phyloP scores from a whole-genome alignment of 495 filamentous ascomycete species.

The Neurospora sp. region DNA sequence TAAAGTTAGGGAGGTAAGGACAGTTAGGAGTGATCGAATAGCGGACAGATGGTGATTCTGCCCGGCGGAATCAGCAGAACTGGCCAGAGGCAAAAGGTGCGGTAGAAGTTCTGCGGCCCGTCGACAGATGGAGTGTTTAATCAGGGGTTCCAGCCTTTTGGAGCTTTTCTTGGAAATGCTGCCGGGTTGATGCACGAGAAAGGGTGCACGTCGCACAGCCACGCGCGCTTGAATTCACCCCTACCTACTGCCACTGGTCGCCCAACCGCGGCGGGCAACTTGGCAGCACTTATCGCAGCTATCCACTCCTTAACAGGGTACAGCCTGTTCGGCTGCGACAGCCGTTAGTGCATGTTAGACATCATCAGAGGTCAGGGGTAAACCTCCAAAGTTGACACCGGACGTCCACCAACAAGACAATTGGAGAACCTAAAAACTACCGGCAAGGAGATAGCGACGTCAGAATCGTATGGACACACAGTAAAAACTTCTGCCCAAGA shows the following conservation, averaged over 20 bases:
- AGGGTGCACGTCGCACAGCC: constrained; percentile 15
- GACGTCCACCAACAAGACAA: neutral
- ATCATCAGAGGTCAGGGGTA: neutral
- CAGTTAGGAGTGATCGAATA: neutral
- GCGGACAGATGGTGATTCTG: neutral
- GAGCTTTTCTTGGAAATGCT: constrained; percentile 5
- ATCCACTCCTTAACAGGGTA: neutral
- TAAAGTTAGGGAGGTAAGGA: neutral
- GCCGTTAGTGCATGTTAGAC: neutral
- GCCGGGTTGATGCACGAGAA: constrained; percentile 15
- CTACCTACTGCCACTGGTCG: neutral
- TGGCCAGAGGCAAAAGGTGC: constrained; percentile 1
- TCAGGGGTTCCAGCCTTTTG: neutral
- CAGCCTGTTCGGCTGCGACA: neutral
- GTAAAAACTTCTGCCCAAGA: neutral
- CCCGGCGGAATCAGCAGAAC: constrained; percentile 1
- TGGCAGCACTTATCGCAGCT: neutral
- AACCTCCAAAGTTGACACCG: neutral
- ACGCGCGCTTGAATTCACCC: neutral
- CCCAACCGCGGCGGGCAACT: neutral
- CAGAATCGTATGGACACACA: neutral
- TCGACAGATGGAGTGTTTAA: neutral
- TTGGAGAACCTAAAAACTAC: neutral
- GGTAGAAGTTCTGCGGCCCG: neutral
- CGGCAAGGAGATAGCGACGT: neutral